These are phyloP conservation scores for Pseudogymnoascus sp. DNA, from an alignment of 2,329 filamentous ascomycete genomes.

Conservation along the genomic window DNA sequence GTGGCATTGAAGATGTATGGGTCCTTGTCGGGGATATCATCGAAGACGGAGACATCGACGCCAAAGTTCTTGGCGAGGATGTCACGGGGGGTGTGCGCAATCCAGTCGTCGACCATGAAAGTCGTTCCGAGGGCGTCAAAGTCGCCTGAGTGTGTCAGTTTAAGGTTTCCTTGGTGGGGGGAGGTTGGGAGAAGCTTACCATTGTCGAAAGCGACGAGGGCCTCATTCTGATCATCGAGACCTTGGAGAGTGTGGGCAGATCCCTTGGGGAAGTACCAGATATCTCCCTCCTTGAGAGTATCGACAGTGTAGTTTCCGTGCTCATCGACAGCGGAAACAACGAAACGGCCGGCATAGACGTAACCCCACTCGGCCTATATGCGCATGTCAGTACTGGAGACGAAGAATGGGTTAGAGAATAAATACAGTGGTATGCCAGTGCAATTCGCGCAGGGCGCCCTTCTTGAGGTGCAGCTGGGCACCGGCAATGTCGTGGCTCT, in stretches of 20 bases:
- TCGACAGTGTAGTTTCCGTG: conserved; percentile 48
- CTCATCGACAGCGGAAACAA: conserved; percentile 55
- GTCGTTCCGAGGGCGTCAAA: conserved; percentile 60
- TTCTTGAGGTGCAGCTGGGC: conserved; percentile 63
- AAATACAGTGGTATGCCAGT: conserved; percentile 60
- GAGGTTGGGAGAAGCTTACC: conserved; percentile 28
- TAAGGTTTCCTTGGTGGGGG: neutral
- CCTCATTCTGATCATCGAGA: conserved; percentile 60
- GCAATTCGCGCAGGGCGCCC: conserved; percentile 57
- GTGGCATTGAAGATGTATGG: conserved; percentile 57
- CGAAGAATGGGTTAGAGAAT: neutral
- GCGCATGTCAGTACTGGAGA: neutral
- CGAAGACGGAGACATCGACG: conserved; percentile 51
- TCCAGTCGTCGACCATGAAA: conserved; percentile 65
- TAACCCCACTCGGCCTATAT: conserved; percentile 58
- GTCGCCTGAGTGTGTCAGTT: conserved; percentile 30
- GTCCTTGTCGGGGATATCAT: conserved; percentile 46
- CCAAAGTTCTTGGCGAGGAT: conserved; percentile 65
- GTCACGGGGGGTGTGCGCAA: conserved; percentile 55
- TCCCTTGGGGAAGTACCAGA: conserved; percentile 64
- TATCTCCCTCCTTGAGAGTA: conserved; percentile 52
- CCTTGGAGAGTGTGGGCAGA: conserved; percentile 57
- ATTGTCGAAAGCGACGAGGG: conserved; percentile 58
- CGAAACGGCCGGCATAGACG: conserved; percentile 49
- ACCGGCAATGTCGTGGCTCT: conserved; percentile 57